These are phyloP conservation scores for Taiozyma sp. DNA, from an alignment of 1,139 yeast species.

Conservation along the genomic window DNA sequence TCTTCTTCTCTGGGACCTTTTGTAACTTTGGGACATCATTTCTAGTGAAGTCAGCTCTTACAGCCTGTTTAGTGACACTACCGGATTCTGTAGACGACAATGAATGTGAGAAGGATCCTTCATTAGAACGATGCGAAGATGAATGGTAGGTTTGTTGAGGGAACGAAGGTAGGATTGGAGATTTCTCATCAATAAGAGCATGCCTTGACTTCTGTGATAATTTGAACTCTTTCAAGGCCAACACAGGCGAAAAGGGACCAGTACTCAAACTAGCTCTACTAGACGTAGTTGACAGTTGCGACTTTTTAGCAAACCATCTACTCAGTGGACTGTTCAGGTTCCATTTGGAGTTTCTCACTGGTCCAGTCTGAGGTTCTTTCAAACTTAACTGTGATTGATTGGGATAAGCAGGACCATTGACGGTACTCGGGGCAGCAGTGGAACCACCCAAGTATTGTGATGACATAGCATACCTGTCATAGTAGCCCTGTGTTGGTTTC, in stretches of 20 bases:
- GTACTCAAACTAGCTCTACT: conserved; percentile 19
- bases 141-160: conserved; percentile 19
- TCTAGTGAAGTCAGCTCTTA: conserved; percentile 9
- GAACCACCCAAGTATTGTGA: not conserved
- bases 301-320: conserved; percentile 20
- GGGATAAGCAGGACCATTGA: not conserved
- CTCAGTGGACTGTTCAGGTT: conserved; percentile 21
- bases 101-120: not conserved
- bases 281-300: conserved; percentile 8
- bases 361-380: conserved; percentile 13
- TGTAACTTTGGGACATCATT: conserved; percentile 13
- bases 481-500: conserved; percentile 2
- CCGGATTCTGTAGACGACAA: conserved; percentile 4
- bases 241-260: conserved; percentile 16
- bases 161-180: conserved; percentile 20
- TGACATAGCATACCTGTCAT: not conserved
- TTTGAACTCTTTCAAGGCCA: conserved; percentile 21
- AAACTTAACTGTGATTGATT: conserved; percentile 16
- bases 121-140: conserved; percentile 3
- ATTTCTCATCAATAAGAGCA: conserved; percentile 12
- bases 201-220: conserved; percentile 10
- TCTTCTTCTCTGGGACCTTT: conserved; percentile 7
- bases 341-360: conserved; percentile 15
- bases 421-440: not conserved
- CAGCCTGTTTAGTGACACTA: conserved; percentile 10